phyloP scores from a whole-genome alignment of 1,284 basidiomycete genomes.

The Heterobasidion occidentale region DNA sequence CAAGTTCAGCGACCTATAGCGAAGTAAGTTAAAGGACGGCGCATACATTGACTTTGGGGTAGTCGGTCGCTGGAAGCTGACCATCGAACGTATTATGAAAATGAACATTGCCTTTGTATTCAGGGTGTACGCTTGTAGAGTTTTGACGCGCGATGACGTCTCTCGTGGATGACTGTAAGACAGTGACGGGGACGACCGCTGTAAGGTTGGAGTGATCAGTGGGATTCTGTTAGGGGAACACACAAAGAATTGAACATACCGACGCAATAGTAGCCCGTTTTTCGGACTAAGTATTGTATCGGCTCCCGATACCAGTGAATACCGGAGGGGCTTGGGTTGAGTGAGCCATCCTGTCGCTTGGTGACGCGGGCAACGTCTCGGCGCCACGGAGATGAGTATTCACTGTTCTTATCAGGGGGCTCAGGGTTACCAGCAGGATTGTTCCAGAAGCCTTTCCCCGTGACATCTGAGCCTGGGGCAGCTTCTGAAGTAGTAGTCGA shows the following conservation, averaged over 20 bases:
- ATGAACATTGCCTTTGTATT: slow-evolving; percentile 74
- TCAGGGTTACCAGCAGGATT: slow-evolving; percentile 53
- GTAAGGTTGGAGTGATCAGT: slow-evolving; percentile 7
- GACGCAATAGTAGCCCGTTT: slow-evolving; percentile 94
- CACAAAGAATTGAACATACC: slow-evolving; percentile 41
- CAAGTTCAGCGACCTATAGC: not conserved
- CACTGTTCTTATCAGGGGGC: slow-evolving; percentile 29
- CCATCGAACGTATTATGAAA: slow-evolving; percentile 91
- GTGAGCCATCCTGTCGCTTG: slow-evolving; percentile 19
- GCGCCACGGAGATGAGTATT: slow-evolving; percentile 36
- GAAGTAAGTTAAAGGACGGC: not conserved
- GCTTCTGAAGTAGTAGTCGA: slow-evolving; percentile 3
- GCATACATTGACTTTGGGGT: slow-evolving; percentile 94
- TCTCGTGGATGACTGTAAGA: slow-evolving; percentile 27
- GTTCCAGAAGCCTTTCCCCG: slow-evolving; percentile 41
- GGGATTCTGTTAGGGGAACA: slow-evolving; percentile 5
- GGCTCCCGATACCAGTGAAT: slow-evolving; percentile 49
- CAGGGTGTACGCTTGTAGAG: slow-evolving; percentile 64
- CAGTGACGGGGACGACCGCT: slow-evolving; percentile 84
- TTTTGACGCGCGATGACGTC: slow-evolving; percentile 23
- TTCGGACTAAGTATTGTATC: slow-evolving; percentile 75
- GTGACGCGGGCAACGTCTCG: slow-evolving; percentile 16
- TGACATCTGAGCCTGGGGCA: slow-evolving; percentile 10
- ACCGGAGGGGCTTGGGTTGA: slow-evolving; percentile 41
- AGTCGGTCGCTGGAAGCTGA: slow-evolving; percentile 86